These are phyloP conservation scores for Kluyveromyces siamensis DNA, from an alignment of 805 yeast species.

Conservation along the genomic window DNA sequence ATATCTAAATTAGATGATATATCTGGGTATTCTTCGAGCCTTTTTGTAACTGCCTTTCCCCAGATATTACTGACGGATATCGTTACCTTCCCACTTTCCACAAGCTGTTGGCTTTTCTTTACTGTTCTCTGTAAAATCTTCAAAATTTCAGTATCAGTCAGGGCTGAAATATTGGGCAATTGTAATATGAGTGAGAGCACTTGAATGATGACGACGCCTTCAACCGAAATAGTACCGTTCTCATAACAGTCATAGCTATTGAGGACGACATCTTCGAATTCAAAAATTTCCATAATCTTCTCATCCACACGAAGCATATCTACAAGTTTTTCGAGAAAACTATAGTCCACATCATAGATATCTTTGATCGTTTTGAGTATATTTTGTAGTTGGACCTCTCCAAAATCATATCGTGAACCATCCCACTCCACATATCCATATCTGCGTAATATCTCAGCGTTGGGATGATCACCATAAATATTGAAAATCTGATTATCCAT, in stretches of 20 bases:
- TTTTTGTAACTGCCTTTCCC: slow-evolving; percentile 19
- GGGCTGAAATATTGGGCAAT: slow-evolving; percentile 15
- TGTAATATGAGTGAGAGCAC: slow-evolving; percentile 35
- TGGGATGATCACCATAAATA: slow-evolving; percentile 85
- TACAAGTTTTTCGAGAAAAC: slow-evolving; percentile 31
- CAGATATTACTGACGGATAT: slow-evolving; percentile 20
- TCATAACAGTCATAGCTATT: slow-evolving; percentile 57
- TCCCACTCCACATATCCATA: slow-evolving; percentile 81
- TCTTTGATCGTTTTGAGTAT: slow-evolving; percentile 26
- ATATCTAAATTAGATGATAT: too few relatives aligned
- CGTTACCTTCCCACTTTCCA: slow-evolving; percentile 45
- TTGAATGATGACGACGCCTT: slow-evolving; percentile 46
- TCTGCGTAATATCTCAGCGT: slow-evolving; percentile 79
- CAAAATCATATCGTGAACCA: slow-evolving; percentile 72
- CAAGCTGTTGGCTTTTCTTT: slow-evolving; percentile 52
- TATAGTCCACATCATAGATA: slow-evolving; percentile 15
- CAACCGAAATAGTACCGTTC: slow-evolving; percentile 52
- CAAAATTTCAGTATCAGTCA: slow-evolving; percentile 15
- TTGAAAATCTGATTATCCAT: slow-evolving; percentile 74
- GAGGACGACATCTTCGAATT: slow-evolving; percentile 33
- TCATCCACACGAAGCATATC: slow-evolving; percentile 20
- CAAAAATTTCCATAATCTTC: slow-evolving; percentile 28
- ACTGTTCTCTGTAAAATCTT: slow-evolving; percentile 39
- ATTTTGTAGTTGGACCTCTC: slow-evolving; percentile 49
- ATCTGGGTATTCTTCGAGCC: slow-evolving; percentile 41